Conservation (phyloP, 75 land plant species). For the Pinus albicaulis region DNA sequence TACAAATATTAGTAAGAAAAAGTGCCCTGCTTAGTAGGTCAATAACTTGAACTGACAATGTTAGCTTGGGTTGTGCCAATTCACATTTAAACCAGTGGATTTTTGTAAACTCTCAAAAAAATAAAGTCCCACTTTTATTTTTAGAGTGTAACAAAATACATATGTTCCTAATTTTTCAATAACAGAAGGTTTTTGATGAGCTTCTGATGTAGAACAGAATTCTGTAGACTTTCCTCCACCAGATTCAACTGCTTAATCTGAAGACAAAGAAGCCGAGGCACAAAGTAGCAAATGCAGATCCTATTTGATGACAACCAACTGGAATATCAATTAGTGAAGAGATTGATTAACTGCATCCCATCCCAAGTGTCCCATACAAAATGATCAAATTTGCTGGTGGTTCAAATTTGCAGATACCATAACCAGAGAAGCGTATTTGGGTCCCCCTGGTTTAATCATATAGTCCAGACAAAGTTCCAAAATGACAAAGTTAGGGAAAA, state of each 20-base stretch:
- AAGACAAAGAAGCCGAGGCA: slow-evolving; percentile 24
- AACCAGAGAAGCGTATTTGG: slow-evolving; percentile 72
- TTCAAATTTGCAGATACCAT: slow-evolving; percentile 96
- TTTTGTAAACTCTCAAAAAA: no score
- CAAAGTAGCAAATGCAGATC: slow-evolving; percentile 33
- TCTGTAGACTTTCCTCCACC: slow-evolving; percentile 23
- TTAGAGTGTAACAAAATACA: slow-evolving; percentile 12
- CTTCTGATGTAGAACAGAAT: slow-evolving; percentile 29
- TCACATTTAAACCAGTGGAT: no score
- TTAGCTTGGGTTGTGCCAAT: no score
- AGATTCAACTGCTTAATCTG: slow-evolving; percentile 34
- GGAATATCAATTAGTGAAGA: slow-evolving; percentile 39
- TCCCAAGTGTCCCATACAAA: slow-evolving; percentile 44
- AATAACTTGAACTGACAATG: no score
- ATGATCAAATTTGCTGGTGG: slow-evolving; percentile 91
- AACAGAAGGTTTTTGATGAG: slow-evolving; percentile 34
- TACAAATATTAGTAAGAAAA: no score
- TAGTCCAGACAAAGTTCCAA: not conserved
- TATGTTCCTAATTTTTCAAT: slow-evolving; percentile 31
- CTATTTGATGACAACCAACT: slow-evolving; percentile 29
- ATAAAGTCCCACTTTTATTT: not conserved
- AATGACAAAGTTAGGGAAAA: not conserved
- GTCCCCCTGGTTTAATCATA: slow-evolving; percentile 52
- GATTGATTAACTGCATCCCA: slow-evolving; percentile 24
- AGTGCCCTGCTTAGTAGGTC: no score